These are phyloP conservation scores for Aspergillus carlsbadensis DNA, from an alignment of 495 filamentous ascomycete genomes.

Conservation along the genomic window DNA sequence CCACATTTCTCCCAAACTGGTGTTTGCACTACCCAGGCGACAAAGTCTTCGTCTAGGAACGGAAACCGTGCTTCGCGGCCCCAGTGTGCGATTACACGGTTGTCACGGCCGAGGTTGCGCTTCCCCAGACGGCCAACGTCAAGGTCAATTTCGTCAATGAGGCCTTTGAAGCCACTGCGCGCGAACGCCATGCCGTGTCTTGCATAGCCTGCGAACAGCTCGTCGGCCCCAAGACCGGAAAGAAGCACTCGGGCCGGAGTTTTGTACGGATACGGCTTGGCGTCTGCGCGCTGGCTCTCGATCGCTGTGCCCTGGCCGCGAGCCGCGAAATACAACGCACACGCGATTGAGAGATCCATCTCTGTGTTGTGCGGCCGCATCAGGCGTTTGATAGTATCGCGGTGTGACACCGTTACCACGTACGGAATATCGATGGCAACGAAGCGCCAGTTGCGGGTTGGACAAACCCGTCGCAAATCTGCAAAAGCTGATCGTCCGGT, in stretches of 20 bases:
- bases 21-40: constrained; percentile 71
- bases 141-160: constrained; percentile 81
- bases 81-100: constrained; percentile 88
- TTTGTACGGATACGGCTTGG: constrained; percentile 44
- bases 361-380: constrained; percentile 95
- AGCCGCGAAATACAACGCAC: constrained; percentile 89
- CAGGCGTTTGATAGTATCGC: constrained; percentile 65
- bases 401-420: constrained; percentile 67
- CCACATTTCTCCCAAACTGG: constrained; percentile 86
- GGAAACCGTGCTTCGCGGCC: constrained; percentile 90
- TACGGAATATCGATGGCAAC: constrained; percentile 83
- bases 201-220: constrained; percentile 91
- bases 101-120: constrained; percentile 90
- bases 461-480: constrained; percentile 72
- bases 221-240: constrained; percentile 92
- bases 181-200: constrained; percentile 78
- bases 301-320: constrained; percentile 62
- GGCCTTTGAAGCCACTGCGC: constrained; percentile 61
- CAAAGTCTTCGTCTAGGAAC: constrained; percentile 82
- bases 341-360: constrained; percentile 97
- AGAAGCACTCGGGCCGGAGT: constrained; percentile 80
- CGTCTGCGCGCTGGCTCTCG: constrained; percentile 7
- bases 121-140: constrained; percentile 86
- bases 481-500: constrained; percentile 75
- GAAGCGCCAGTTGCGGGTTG: constrained; percentile 74